phyloP scores from a whole-genome alignment of 1,139 yeast species.

The Hanseniaspora sp. region DNA sequence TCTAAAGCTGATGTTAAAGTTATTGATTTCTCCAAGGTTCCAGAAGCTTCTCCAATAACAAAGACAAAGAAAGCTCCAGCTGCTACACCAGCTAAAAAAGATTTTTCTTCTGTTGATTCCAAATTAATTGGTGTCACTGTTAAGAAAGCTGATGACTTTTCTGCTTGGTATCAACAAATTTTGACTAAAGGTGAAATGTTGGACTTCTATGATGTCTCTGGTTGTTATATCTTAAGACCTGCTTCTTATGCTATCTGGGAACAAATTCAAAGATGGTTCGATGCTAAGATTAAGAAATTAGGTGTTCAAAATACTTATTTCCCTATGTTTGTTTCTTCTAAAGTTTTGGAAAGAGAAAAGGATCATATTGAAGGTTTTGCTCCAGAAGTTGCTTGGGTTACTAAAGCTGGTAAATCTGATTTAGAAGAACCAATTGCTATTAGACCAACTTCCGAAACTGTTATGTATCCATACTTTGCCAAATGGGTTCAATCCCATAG shows the following conservation, averaged over 20 bases:
- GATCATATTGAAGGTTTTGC: slow-evolving; percentile 99
- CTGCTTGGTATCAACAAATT: slow-evolving; percentile 95
- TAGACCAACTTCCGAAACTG: slow-evolving; percentile 98
- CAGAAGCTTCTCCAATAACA: slow-evolving; percentile 33
- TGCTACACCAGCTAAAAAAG: slow-evolving; percentile 22
- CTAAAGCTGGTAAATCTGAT: slow-evolving; percentile 86
- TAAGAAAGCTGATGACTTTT: slow-evolving; percentile 81
- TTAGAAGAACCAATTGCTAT: slow-evolving; percentile 97
- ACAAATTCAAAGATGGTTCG: slow-evolving; percentile 78
- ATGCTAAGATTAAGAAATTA: slow-evolving; percentile 62
- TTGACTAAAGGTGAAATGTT: slow-evolving; percentile 94
- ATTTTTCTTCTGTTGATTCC: slow-evolving; percentile 69
- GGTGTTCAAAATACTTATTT: slow-evolving; percentile 94
- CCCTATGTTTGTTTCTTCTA: slow-evolving; percentile 95
- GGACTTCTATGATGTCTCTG: slow-evolving; percentile 96
- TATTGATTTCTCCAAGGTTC: slow-evolving; percentile 49
- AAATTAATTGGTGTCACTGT: slow-evolving; percentile 93
- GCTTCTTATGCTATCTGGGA: slow-evolving; percentile 95
- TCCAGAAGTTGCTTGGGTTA: slow-evolving; percentile 99
- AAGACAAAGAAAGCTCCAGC: slow-evolving; percentile 23
- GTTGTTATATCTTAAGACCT: slow-evolving; percentile 96
- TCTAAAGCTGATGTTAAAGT: slow-evolving; percentile 44
- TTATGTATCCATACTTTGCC: slow-evolving; percentile 98
- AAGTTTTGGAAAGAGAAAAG: slow-evolving; percentile 91
- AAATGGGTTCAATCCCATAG: slow-evolving; percentile 98